Percentiles rank a stretch among this genome's conserved stretches.
phyloP scores from a whole-genome alignment of 352 stramenopile genomes.

The Elongisporangium prolatum region DNA sequence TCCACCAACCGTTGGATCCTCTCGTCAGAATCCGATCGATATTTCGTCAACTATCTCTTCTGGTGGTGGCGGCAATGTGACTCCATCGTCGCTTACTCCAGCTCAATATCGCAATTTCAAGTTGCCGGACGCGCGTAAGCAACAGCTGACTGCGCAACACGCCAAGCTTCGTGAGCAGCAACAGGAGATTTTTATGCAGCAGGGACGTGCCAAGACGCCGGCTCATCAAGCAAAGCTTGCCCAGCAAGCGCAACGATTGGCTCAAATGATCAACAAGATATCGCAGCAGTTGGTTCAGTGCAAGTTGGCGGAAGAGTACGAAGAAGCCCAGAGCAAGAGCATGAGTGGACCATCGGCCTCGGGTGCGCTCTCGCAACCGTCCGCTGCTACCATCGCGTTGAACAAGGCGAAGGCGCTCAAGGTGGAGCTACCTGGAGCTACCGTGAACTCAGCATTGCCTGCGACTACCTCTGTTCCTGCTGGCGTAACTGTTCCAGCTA shows the following conservation, averaged over 20 bases:
- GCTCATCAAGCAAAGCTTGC: constrained; percentile 67
- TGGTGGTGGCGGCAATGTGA: constrained; percentile 14
- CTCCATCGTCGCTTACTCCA: constrained; percentile 40
- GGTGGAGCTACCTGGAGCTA: constrained; percentile 13
- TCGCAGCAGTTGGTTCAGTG: constrained; percentile 80
- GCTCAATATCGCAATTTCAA: constrained; percentile 78
- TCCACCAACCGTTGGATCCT: constrained; percentile 22
- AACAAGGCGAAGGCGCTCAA: constrained; percentile 38
- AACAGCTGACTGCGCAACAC: constrained; percentile 62
- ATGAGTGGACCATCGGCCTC: constrained; percentile 24
- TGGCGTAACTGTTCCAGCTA: constrained; percentile 6
- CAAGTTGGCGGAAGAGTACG: constrained; percentile 79
- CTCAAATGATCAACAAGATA: constrained; percentile 86
- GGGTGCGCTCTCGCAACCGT: constrained; percentile 15
- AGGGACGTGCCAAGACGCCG: constrained; percentile 65
- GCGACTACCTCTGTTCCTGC: constrained; percentile 10
- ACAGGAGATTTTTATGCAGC: constrained; percentile 73
- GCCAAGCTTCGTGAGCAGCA: constrained; percentile 73
- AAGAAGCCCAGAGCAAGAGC: constrained; percentile 52
- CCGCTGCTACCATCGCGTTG: constrained; percentile 16
- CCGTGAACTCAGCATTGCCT: constrained; percentile 8
- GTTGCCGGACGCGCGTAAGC: constrained; percentile 56
- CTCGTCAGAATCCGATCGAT: constrained; percentile 47
- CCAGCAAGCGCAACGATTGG: constrained; percentile 64
- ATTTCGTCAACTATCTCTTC: constrained; percentile 28